Conservation (phyloP, 352 stramenopile species). For the Pythium brachiatum region DNA sequence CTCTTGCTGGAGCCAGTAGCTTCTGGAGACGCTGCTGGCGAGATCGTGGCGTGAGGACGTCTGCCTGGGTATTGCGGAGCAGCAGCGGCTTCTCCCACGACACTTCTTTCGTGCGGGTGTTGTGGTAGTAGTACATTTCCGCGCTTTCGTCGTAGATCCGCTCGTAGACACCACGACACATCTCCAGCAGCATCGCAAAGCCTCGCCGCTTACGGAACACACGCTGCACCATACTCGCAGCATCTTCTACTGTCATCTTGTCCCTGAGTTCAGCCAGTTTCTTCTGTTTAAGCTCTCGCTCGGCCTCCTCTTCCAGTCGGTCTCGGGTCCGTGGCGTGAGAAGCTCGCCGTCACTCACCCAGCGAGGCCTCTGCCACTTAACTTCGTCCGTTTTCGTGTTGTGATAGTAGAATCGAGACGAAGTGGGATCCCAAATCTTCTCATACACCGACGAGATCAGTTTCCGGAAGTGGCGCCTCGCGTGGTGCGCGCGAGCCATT, state of each 20-base stretch:
- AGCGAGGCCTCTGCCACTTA: slow-evolving; percentile 65
- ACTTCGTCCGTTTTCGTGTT: slow-evolving; percentile 70
- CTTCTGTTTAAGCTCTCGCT: neutral
- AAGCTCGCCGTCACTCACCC: slow-evolving; percentile 64
- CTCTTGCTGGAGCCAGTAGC: slow-evolving; percentile 16
- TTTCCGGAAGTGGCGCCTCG: slow-evolving; percentile 46
- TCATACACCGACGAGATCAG: slow-evolving; percentile 75
- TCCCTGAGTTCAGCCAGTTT: neutral
- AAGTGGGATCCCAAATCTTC: slow-evolving; percentile 66
- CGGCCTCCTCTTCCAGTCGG: slow-evolving; percentile 12
- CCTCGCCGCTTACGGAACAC: slow-evolving; percentile 44
- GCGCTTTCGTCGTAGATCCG: slow-evolving; percentile 59
- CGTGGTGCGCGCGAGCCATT: slow-evolving; percentile 51
- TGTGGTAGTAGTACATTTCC: slow-evolving; percentile 73
- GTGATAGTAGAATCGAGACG: slow-evolving; percentile 71
- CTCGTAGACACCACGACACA: slow-evolving; percentile 61
- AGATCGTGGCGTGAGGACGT: slow-evolving; percentile 54
- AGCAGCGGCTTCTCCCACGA: slow-evolving; percentile 67
- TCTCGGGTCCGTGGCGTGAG: slow-evolving; percentile 48
- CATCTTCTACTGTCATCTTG: slow-evolving; percentile 33
- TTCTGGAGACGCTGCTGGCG: slow-evolving; percentile 37
- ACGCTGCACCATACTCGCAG: slow-evolving; percentile 56
- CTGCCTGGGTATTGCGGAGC: slow-evolving; percentile 34
- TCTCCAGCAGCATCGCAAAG: slow-evolving; percentile 40
- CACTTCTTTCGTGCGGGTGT: slow-evolving; percentile 65